Conservation (phyloP, 129 eudicot species). For the Kitagawia praeruptora region DNA sequence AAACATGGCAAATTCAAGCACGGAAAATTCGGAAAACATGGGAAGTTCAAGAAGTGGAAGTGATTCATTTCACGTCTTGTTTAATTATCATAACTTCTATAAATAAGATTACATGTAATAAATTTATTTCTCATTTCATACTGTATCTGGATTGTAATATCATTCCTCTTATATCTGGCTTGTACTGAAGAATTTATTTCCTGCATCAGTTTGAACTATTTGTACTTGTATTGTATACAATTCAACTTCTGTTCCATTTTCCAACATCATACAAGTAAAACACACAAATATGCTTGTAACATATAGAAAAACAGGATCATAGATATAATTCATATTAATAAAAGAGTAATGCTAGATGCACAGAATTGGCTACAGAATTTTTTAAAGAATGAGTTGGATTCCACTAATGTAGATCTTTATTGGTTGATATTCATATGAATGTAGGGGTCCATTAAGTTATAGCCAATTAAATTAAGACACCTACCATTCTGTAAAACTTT, state of each 20-base stretch:
- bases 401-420: too few species aligned
- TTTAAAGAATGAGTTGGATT: too few species aligned
- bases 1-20: slow-evolving; percentile 35
- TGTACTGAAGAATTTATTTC: not conserved
- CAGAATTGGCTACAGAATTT: too few species aligned
- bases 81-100: not conserved
- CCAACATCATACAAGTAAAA: not conserved
- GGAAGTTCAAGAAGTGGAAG: slow-evolving; percentile 40
- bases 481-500: too few species aligned
- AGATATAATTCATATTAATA: too few species aligned
- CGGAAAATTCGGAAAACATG: slow-evolving; percentile 32
- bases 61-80: not conserved
- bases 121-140: too few species aligned
- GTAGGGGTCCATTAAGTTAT: too few species aligned
- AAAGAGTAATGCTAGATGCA: too few species aligned
- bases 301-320: not conserved
- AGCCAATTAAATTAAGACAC: too few species aligned
- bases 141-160: not conserved
- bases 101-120: not conserved
- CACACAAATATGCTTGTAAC: not conserved
- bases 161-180: not conserved
- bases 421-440: too few species aligned
- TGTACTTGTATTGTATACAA: not conserved
- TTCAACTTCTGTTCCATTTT: not conserved
- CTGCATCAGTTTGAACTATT: not conserved